Percentiles rank a stretch among this genome's conserved stretches.
phyloP scores from a whole-genome alignment of 2,329 filamentous ascomycete genomes.

The Polytolypa hystricis region DNA sequence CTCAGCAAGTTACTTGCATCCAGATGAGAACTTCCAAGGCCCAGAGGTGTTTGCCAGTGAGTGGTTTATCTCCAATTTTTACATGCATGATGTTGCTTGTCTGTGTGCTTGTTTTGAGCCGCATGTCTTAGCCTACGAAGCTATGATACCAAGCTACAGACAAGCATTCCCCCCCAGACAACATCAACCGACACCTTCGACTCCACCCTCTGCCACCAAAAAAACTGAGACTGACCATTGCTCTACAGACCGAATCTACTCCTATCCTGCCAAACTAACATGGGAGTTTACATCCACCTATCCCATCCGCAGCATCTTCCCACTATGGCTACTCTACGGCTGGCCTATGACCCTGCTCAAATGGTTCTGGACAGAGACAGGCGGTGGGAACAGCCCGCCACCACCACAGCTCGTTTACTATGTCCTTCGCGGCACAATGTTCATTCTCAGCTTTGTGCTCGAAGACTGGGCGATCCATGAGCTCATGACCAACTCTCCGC shows the following conservation, averaged over 20 bases:
- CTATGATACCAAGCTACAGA: neutral
- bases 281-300: constrained; percentile 90
- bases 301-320: constrained; percentile 91
- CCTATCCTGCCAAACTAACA: constrained; percentile 76
- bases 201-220: neutral
- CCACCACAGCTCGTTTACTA: constrained; percentile 84
- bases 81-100: neutral
- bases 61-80: constrained; percentile 18
- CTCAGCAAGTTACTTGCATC: constrained; percentile 91
- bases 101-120: neutral
- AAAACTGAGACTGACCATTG: constrained; percentile 4
- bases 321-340: constrained; percentile 90
- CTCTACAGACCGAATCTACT: constrained; percentile 84
- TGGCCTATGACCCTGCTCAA: constrained; percentile 85
- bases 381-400: constrained; percentile 59
- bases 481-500: constrained; percentile 64
- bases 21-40: constrained; percentile 97
- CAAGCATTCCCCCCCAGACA: neutral
- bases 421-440: constrained; percentile 81
- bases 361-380: constrained; percentile 84
- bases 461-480: constrained; percentile 98
- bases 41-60: constrained; percentile 93
- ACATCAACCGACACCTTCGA: neutral
- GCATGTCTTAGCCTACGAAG: too few relatives aligned
- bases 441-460: constrained; percentile 85